A percentile compares a stretch with the other conserved stretches of the same genome.
These are phyloP conservation scores for Aquilaria sinensis DNA, from an alignment of 345 rosid genomes.

Conservation along the genomic window DNA sequence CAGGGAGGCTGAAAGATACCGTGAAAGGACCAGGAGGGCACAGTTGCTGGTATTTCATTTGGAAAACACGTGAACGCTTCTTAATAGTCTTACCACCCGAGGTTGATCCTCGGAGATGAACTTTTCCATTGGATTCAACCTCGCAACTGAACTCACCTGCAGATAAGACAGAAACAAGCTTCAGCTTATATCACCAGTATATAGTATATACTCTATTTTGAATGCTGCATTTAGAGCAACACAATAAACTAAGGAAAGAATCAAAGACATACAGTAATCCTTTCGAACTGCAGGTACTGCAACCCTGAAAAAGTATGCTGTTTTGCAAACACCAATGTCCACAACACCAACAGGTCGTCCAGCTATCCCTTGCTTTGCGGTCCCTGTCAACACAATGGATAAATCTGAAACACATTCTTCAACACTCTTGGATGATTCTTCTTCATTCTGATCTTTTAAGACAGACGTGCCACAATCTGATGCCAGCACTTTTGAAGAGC, in stretches of 20 bases:
- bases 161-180: not conserved
- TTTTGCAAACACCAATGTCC: slow-evolving; percentile 52
- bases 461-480: slow-evolving; percentile 1
- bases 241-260: not conserved
- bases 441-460: too few relatives aligned
- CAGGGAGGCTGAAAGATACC: slow-evolving; percentile 56
- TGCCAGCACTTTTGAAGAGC: slow-evolving; percentile 13
- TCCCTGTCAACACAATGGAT: slow-evolving; percentile 30
- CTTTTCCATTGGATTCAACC: slow-evolving; percentile 48
- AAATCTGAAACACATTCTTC: slow-evolving; percentile 23
- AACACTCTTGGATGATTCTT: not conserved
- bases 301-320: slow-evolving; percentile 51
- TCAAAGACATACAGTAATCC: slow-evolving; percentile 29
- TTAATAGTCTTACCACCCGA: slow-evolving; percentile 27
- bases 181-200: not conserved
- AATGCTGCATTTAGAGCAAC: not conserved
- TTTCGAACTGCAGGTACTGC: slow-evolving; percentile 54
- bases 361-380: slow-evolving; percentile 26
- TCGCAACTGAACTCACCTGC: slow-evolving; percentile 61
- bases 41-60: slow-evolving; percentile 34
- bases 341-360: slow-evolving; percentile 48
- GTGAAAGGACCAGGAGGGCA: slow-evolving; percentile 50
- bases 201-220: not conserved
- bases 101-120: slow-evolving; percentile 40
- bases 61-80: slow-evolving; percentile 35